Evolutionary conservation across 1,284 basidiomycete species (phyloP), one percentile per base, ranked within the genome.

Genomic region (Rhodotorula sp.): DNA sequence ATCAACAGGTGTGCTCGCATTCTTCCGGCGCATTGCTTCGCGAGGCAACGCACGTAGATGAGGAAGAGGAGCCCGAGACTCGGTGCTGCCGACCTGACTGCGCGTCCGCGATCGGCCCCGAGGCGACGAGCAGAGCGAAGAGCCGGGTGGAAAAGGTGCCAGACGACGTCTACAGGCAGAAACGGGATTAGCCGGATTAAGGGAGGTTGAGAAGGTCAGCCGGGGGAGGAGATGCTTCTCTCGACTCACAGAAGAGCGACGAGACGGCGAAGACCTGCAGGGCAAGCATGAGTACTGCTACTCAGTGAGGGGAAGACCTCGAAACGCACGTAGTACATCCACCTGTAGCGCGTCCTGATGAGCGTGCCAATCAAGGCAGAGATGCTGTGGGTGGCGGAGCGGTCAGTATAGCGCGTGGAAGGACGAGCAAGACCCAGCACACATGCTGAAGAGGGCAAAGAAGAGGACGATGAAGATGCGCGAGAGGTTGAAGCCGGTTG

Each of bases 381-480:
- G 22, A 48, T 40, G 44, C 61, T 62, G 53, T 8, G 5, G 4
- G 5, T 4, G 13, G 15, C 31, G 13, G 26, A 11, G 6, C 24
- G 37, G 7, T 53, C 51, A n/a, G 31, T 10, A 7, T 7, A 9
- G 5, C n/a, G 0, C 7, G n/a, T 3, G 16, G 3, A 4, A 18
- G 13, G 31, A 34, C 5, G 34, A 26, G 10, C 6, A 1, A 20
- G 20, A 37, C 40, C 2, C 1, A 6, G 22, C 2, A 16, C 48
- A 65, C 63, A 48, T 46, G 30, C 20, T 31, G 46, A 60, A 31
- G 10, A 55, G 8, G 61, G 83, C 81, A 76, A 87, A 85, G 80
- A 87, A 88, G 72, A 85, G 76, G 30, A 83, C 80, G 31, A 82
- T 77, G 77, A 87, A 81, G 73, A 87, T 84, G 75, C 84, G 83